A percentile compares a stretch with the other conserved stretches of the same genome.
These are phyloP conservation scores for Borovskyia barvae DNA, from an alignment of 208 protist genomes.

Conservation along the genomic window DNA sequence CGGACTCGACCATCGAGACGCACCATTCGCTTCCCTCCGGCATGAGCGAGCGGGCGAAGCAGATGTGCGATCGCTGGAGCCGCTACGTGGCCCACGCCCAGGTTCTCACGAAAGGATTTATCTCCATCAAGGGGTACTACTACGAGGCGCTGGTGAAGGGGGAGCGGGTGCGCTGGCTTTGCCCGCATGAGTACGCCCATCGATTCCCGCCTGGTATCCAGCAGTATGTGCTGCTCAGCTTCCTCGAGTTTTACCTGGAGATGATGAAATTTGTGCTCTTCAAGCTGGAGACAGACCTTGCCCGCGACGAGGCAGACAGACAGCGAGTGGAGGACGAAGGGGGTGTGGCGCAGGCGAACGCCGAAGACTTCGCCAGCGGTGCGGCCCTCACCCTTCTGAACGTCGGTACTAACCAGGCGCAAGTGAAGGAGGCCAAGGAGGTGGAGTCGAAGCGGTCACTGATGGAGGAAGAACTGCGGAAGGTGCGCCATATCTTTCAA, in stretches of 20 bases:
- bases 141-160: constrained; percentile 97
- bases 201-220: constrained; percentile 94
- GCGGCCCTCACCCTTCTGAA: constrained; percentile 21
- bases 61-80: constrained; percentile 76
- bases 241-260: constrained; percentile 97
- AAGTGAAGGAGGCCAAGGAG: constrained; percentile 32
- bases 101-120: constrained; percentile 94
- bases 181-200: constrained; percentile 96
- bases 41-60: constrained; percentile 71
- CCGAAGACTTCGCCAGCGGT: constrained; percentile 23
- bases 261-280: constrained; percentile 97
- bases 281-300: constrained; percentile 92
- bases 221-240: constrained; percentile 95
- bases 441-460: constrained; percentile 39
- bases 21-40: constrained; percentile 80
- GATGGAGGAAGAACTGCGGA: constrained; percentile 55
- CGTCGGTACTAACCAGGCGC: constrained; percentile 20
- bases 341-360: constrained; percentile 23
- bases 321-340: constrained; percentile 37
- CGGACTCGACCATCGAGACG: constrained; percentile 67
- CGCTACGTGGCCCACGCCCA: constrained; percentile 83
- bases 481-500: constrained; percentile 63
- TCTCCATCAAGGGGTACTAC: constrained; percentile 99
- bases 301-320: constrained; percentile 58
- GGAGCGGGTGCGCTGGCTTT: constrained; percentile 96